Evolutionary conservation across 495 filamentous ascomycete species (phyloP).

Genomic region (Penicillium canescens): DNA sequence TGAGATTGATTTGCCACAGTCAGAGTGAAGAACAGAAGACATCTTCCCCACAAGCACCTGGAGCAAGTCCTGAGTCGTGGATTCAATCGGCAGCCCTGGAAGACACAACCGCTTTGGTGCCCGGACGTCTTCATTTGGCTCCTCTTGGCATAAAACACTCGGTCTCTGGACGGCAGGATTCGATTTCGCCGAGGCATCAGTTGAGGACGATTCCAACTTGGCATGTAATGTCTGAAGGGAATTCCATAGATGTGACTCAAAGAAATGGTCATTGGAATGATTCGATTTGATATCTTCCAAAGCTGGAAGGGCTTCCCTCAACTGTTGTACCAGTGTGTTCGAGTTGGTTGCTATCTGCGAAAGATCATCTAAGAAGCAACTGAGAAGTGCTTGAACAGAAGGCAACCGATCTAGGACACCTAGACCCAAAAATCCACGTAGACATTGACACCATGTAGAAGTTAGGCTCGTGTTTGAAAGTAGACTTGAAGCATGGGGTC

Average conservation of each 20-base stretch:
- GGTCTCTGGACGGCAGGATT: constrained; percentile 9
- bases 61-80: constrained; percentile 4
- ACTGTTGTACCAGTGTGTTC: constrained; percentile 5
- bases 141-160: constrained; percentile 1
- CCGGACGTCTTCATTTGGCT: constrained; percentile 12
- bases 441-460: constrained; percentile 28
- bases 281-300: constrained; percentile 24
- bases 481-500: constrained; percentile 10
- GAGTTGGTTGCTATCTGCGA: constrained; percentile 10
- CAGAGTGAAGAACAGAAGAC: constrained; percentile 19
- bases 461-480: constrained; percentile 28
- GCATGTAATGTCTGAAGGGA: constrained; percentile 19
- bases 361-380: constrained; percentile 27
- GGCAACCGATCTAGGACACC: constrained; percentile 17
- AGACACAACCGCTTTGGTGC: constrained; percentile 32
- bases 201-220: constrained; percentile 1
- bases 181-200: not conserved
- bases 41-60: constrained; percentile 22
- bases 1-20: constrained; percentile 18
- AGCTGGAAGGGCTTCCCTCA: constrained; percentile 25
- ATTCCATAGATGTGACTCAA: constrained; percentile 27
- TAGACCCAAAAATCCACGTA: constrained; percentile 28
- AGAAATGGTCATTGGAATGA: constrained; percentile 4
- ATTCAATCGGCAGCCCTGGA: not conserved
- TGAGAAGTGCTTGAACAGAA: constrained; percentile 28